Percentiles rank a stretch among this genome's conserved stretches.
Conservation (phyloP, 805 yeast genomes). For the Hanseniaspora valbyensis region DNA sequence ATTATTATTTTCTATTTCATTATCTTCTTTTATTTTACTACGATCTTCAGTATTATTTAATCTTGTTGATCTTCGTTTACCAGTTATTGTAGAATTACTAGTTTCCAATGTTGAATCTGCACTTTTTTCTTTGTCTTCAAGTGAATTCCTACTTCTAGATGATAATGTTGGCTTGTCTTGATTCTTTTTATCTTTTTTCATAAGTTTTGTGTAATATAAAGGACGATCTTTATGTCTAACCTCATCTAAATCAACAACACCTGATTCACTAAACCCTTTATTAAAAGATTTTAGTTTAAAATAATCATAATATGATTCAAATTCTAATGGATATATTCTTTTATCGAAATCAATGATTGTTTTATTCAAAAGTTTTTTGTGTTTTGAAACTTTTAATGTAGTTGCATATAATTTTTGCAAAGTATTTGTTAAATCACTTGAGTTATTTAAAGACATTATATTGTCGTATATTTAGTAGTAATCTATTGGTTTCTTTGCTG, state of each 20-base stretch:
- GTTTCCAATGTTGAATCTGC: neutral
- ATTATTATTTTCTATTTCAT: neutral
- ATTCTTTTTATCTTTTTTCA: slow-evolving; percentile 15
- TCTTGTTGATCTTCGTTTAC: slow-evolving; percentile 23
- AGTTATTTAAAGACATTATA: no score
- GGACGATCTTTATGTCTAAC: slow-evolving; percentile 25
- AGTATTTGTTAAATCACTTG: neutral
- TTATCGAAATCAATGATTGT: slow-evolving; percentile 17
- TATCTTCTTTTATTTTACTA: neutral
- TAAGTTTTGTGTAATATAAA: slow-evolving; percentile 23
- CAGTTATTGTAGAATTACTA: neutral
- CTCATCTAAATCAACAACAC: slow-evolving; percentile 25
- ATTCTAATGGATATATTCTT: slow-evolving; percentile 24
- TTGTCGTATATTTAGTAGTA: no score
- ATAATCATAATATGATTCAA: slow-evolving; percentile 29
- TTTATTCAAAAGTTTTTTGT: slow-evolving; percentile 16
- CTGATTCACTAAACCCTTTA: slow-evolving; percentile 28
- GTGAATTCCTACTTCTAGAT: neutral
- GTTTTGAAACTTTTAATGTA: slow-evolving; percentile 3
- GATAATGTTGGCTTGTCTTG: slow-evolving; percentile 1
- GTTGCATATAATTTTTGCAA: neutral
- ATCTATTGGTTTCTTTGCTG: no score
- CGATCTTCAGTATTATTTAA: slow-evolving; percentile 19
- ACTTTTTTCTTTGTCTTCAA: neutral
- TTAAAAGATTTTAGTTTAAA: slow-evolving; percentile 24